Evolutionary conservation across 345 rosid species (phyloP), one percentile per base, ranked within the genome.

Genomic region (Euphorbia tirucalli): DNA sequence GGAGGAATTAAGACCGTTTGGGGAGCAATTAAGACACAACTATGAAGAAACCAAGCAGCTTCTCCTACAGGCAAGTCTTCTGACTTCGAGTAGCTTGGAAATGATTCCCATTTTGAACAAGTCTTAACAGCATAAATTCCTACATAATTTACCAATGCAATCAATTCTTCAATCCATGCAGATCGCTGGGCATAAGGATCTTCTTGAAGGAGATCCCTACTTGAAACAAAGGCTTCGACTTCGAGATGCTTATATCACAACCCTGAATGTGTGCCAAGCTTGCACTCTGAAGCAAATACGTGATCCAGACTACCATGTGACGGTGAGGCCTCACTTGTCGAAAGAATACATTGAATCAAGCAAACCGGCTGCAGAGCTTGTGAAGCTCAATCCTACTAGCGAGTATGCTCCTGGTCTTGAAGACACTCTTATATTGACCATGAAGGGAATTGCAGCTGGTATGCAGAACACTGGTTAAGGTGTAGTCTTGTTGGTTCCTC

Each of bases 131-230:
- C 63, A 27, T 18, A 28, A 14, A 61, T 61, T 21, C 32, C 15
- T 35, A 35, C 3, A 35, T 25, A 15, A 58, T 18, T 16, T 11
- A n/a, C n/a, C n/a, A n/a, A n/a, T n/a, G n/a, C n/a, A n/a, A n/a
- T n/a, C n/a, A n/a, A n/a, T n/a, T n/a, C 9, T 27, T 27, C 37
- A 18, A 3, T 15, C 19, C 8, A 65, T 81, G 64, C 65, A 96
- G 99, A 84, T 90, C 83, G 99, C 98, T 71, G 96, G 91, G 61
- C 99, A 96, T 80, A 91, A 13, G 79, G 97, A 96, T 72, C 94
- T 96, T 81, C 95, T 96, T 22, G 99, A 96, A 80, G 99, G 94
- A 65, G 93, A 96, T 56, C 96, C 96, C 14, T 88, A 91, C 89
- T 80, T 96, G 86, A 96, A 87, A 85, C 99, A 93, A 75, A 87